phyloP scores from a whole-genome alignment of 2,329 filamentous ascomycete species.

The Orbilia blumenaviensis region DNA sequence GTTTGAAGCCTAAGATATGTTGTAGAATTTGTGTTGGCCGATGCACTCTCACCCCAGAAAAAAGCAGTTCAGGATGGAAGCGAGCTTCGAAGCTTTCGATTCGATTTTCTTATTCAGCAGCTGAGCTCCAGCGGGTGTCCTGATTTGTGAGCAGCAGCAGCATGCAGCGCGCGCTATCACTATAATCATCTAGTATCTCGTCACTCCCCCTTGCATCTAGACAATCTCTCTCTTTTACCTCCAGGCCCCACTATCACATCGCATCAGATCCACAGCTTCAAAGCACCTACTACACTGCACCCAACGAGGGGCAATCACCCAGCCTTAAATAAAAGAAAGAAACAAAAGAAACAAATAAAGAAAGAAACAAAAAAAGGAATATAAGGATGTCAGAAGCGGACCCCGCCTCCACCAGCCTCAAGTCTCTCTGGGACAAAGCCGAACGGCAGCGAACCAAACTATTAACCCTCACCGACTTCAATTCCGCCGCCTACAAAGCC shows the following conservation, averaged over 20 bases:
- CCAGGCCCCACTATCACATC: background rate
- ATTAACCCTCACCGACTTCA: conserved; percentile 36
- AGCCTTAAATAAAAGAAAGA: too few relatives aligned
- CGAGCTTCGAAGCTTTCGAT: background rate
- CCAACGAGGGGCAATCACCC: too few relatives aligned
- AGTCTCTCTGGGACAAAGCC: conserved; percentile 46
- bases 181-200: background rate
- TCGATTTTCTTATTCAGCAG: conserved; percentile 31
- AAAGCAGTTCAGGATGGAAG: conserved; percentile 11
- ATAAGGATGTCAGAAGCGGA: conserved; percentile 40
- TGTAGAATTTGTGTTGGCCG: conserved; percentile 14
- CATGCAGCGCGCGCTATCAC: background rate
- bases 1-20: too few relatives aligned
- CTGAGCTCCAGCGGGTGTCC: background rate
- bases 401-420: conserved; percentile 22
- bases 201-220: too few relatives aligned
- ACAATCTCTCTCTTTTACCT: too few relatives aligned
- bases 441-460: conserved; percentile 41
- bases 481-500: conserved; percentile 32
- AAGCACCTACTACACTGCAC: too few relatives aligned
- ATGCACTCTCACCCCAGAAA: too few relatives aligned
- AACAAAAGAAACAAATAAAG: too few relatives aligned
- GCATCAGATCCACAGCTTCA: background rate
- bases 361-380: background rate
- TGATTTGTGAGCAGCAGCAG: conserved; percentile 48